These are phyloP conservation scores for Dalbergia cochinchinensis DNA, from an alignment of 306 rosid genomes.

Conservation along the genomic window DNA sequence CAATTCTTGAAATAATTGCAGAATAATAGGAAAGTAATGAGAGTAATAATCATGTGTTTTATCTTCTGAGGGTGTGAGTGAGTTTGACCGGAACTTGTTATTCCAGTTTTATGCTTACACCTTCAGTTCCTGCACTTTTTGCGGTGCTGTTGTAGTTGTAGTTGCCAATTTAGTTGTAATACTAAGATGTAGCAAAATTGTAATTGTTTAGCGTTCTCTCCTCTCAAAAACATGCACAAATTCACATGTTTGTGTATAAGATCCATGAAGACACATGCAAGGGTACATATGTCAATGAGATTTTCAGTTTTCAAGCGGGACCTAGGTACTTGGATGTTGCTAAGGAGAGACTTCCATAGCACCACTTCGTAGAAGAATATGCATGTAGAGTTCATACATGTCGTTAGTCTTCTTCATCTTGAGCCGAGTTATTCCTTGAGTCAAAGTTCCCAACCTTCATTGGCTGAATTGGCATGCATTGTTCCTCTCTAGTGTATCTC, in stretches of 20 bases:
- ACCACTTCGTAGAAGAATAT: no score
- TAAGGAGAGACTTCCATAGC: no score
- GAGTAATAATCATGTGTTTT: constrained; percentile 34
- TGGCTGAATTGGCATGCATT: no score
- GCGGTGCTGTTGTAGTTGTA: constrained; percentile 43
- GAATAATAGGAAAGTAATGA: constrained; percentile 58
- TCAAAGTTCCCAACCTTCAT: no score
- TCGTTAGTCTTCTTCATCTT: no score
- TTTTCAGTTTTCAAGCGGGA: background rate
- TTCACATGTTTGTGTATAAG: no score
- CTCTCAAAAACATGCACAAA: background rate
- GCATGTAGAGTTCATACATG: no score
- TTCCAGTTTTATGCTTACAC: constrained; percentile 52
- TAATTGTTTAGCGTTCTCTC: constrained; percentile 24
- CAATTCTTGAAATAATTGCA: constrained; percentile 85
- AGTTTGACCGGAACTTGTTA: constrained; percentile 34
- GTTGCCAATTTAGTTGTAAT: constrained; percentile 51
- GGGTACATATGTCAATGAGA: background rate
- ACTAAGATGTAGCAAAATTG: constrained; percentile 40
- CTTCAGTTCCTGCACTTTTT: constrained; percentile 29
- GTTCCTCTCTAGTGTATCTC: no score
- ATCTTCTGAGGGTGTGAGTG: constrained; percentile 40
- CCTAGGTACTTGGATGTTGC: no score
- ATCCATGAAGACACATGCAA: background rate
- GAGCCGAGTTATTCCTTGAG: no score